These are phyloP conservation scores for Diatrype stigma DNA, from an alignment of 2,329 filamentous ascomycete genomes.

Conservation along the genomic window DNA sequence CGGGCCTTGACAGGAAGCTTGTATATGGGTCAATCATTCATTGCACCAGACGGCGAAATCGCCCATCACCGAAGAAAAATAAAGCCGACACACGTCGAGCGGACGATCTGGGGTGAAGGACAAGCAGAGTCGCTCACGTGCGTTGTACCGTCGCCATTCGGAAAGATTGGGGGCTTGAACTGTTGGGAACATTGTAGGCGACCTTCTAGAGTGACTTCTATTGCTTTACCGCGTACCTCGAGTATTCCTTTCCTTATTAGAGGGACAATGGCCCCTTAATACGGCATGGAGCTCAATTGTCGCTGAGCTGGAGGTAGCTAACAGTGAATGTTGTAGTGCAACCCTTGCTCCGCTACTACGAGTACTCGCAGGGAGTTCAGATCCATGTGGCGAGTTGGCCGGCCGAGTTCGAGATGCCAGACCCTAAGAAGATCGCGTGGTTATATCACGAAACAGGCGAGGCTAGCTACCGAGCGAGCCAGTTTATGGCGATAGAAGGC, in stretches of 20 bases:
- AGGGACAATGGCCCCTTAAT: too few species aligned
- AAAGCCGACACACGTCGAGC: constrained; percentile 47
- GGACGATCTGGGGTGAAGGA: constrained; percentile 50
- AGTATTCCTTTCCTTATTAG: too few species aligned
- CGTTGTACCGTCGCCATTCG: constrained; percentile 46
- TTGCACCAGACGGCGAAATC: constrained; percentile 42
- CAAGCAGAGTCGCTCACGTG: constrained; percentile 51
- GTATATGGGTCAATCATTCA: constrained; percentile 48
- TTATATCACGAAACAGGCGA: constrained; percentile 32
- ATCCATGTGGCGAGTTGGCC: constrained; percentile 32
- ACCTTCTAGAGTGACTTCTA: too few species aligned
- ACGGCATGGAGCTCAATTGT: too few species aligned
- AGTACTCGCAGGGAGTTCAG: constrained; percentile 31
- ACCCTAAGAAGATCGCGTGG: constrained; percentile 30
- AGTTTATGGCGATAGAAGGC: constrained; percentile 40
- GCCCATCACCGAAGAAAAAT: constrained; percentile 46
- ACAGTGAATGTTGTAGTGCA: constrained; percentile 29
- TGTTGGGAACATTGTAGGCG: constrained; percentile 48
- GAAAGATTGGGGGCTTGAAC: constrained; percentile 49
- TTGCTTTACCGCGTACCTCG: too few species aligned
- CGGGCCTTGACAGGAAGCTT: constrained; percentile 25
- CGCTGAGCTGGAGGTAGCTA: too few species aligned
- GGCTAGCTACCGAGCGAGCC: constrained; percentile 30
- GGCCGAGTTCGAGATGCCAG: constrained; percentile 31
- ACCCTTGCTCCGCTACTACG: constrained; percentile 39